Evolutionary conservation across 2,329 filamentous ascomycete species (phyloP), one percentile per base, ranked within the genome.

Genomic region (Dactylella cylindrospora): DNA sequence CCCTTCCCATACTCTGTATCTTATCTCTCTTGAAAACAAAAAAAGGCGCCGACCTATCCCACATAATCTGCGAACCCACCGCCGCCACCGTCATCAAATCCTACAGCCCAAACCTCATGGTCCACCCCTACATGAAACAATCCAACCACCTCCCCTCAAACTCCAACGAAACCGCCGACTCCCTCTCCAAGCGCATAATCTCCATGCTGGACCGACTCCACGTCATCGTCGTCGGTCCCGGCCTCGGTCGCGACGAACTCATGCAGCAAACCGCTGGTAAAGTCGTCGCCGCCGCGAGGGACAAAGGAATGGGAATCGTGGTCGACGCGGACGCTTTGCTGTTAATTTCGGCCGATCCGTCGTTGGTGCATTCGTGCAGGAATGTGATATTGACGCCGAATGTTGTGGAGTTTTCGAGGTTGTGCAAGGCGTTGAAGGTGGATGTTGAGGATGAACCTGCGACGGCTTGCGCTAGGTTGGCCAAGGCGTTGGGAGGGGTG

Each of bases 51-150:
- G 70, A 71, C 53, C 65, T 71, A 89, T 89, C 85, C 66, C 91
- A 96, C 75, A 86, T 98, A 65, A 95, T 98, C 71, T 98, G 93
- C 77, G 95, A 95, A 61, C 89, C 88, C 7, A 85, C 81, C 50
- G 93, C 93, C 2, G 89, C 80, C 39, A 41, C 77, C 70, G 90
- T 96, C 29, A 95, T 98, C 75, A 98, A 98, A 77, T 88, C 89
- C 3, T 98, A 97, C 76, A 96, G 90, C 15, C 93, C 93, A 2
- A 96, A 97, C 72, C 79, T 98, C 22, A 98, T 98, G 91, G 93
- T 98, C 8, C 93, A 97, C 73, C 93, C 93, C 0, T 81, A 96
- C 67, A 91, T 98, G 83, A 86, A 89, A 23, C 88, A 93, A 73
- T 81, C 83, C 38, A 78, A 80, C 67, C 68, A 72, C n/a, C 70